A percentile compares a stretch with the other conserved stretches of the same genome.
phyloP scores from a whole-genome alignment of 495 filamentous ascomycete genomes.

The Neurospora sp. region DNA sequence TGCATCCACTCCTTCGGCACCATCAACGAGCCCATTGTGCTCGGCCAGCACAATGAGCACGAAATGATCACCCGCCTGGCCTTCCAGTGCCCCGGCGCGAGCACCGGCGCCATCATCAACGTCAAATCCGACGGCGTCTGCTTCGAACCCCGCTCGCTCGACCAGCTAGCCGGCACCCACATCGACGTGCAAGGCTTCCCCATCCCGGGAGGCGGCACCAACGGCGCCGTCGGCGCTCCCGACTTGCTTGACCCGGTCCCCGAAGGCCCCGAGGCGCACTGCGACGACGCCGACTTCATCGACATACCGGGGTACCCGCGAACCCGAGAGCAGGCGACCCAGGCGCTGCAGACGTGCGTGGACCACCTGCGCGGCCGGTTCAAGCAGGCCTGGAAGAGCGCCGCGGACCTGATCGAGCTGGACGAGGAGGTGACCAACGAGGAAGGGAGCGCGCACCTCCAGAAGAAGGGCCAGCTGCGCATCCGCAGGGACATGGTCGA shows the following conservation, averaged over 20 bases:
- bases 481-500: constrained; percentile 12
- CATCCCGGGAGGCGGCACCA: constrained; percentile 14
- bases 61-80: constrained; percentile 22
- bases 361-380: constrained; percentile 20
- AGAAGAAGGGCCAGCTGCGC: not conserved
- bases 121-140: constrained; percentile 15
- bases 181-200: constrained; percentile 10
- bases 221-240: constrained; percentile 20
- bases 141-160: constrained; percentile 20
- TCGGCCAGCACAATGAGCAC: constrained; percentile 22
- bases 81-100: constrained; percentile 15
- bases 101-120: not conserved
- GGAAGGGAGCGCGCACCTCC: not conserved
- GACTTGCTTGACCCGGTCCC: constrained; percentile 20
- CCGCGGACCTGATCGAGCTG: not conserved
- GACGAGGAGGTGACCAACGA: not conserved
- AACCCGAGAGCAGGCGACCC: constrained; percentile 10
- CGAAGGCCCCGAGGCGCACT: constrained; percentile 19
- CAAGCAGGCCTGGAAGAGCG: constrained; percentile 10
- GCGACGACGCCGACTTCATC: constrained; percentile 22
- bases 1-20: constrained; percentile 10
- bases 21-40: constrained; percentile 15
- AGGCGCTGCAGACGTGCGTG: constrained; percentile 13
- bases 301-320: constrained; percentile 18
- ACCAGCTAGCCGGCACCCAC: constrained; percentile 20